Conservation (phyloP, 2,329 filamentous ascomycete genomes). For the Fusarium musae region DNA sequence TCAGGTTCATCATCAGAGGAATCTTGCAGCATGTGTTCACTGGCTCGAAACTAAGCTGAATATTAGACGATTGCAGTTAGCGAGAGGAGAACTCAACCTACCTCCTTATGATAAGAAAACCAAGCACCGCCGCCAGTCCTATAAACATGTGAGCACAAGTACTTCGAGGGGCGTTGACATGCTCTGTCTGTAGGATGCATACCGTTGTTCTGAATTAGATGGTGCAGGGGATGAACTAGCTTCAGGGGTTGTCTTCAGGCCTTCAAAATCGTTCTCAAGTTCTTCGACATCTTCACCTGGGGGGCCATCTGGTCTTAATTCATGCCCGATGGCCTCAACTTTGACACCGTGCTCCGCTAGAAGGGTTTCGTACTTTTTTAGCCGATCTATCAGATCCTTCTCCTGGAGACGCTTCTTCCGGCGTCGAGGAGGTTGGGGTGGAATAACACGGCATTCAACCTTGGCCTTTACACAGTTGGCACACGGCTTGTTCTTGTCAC, state of each 20-base stretch:
- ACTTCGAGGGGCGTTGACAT: background rate
- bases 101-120: conserved; percentile 65
- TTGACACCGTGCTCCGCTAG: conserved; percentile 72
- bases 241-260: conserved; percentile 63
- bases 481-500: conserved; percentile 78
- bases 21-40: conserved; percentile 60
- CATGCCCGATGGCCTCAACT: conserved; percentile 74
- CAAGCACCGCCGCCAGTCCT: conserved; percentile 48
- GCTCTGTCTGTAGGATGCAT: background rate
- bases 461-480: conserved; percentile 72
- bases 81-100: conserved; percentile 41
- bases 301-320: conserved; percentile 48
- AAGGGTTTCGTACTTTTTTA: conserved; percentile 74
- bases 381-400: conserved; percentile 74
- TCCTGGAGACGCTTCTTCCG: conserved; percentile 75
- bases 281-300: conserved; percentile 64
- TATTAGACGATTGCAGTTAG: conserved; percentile 13
- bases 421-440: conserved; percentile 66
- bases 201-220: conserved; percentile 47
- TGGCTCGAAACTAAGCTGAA: conserved; percentile 58
- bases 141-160: conserved; percentile 15
- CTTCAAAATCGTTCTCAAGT: conserved; percentile 66
- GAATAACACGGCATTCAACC: conserved; percentile 69
- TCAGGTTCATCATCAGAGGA: conserved; percentile 70
- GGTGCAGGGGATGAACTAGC: conserved; percentile 52